Evolutionary conservation across 2,329 filamentous ascomycete genomes (phyloP), one percentile per base, ranked within the genome.

Genomic region (Fusarium sp.): DNA sequence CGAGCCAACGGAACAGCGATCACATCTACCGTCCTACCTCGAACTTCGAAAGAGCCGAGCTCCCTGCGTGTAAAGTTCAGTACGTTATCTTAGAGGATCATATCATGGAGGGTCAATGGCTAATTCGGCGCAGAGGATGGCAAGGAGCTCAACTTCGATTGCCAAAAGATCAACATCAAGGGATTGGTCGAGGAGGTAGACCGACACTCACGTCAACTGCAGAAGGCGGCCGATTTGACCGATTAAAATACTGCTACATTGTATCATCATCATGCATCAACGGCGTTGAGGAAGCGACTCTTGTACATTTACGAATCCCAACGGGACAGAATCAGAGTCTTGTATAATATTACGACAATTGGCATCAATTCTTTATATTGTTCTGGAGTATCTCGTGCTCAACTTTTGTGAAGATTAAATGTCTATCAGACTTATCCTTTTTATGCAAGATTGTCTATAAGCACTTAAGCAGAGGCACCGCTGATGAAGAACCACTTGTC

Each of bases 401-500:
- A 57, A 47, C 31, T 65, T 68, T 72, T 60, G 33, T 62, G 56
- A 62, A 68, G 70, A 57, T 53, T 65, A 64, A 22, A 60, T 62
- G 38, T 55, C 54, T 55, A 57, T 47, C 55, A 59, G 57, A 62
- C 54, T 39, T 57, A 53, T 47, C 52, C 47, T 39, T 67, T 68
- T 61, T 63, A 61, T 65, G 46, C 51, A 59, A 67, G 44, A 55
- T 60, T 56, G 55, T 65, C 31, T 65, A 62, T 24, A 47, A 46
- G 47, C 69, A 61, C 76, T 85, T 92, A 95, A 76, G 91, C 87
- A 76, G 94, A 93, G 79, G 96, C 96, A 83, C 96, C 96, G 82
- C 94, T 97, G 84, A 99, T 99, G 90, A 98, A 99, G 92, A 99
- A 99, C 96, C 96, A 99, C 91, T 99, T 99, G 90, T 99, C 96